phyloP scores from a whole-genome alignment of 2,329 filamentous ascomycete species.

The Colletotrichum chrysophilum region DNA sequence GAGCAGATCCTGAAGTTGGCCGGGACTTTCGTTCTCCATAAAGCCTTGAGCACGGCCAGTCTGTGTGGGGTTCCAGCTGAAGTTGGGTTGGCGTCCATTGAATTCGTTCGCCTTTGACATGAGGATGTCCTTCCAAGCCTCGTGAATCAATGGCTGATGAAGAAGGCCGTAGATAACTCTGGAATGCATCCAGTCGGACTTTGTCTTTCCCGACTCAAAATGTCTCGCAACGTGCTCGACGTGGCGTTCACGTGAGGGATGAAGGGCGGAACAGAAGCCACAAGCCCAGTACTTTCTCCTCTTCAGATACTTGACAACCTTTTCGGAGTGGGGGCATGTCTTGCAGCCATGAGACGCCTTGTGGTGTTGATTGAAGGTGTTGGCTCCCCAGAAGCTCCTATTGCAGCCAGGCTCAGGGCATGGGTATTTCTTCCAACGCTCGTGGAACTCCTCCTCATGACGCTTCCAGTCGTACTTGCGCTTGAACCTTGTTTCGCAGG shows the following conservation, averaged over 20 bases:
- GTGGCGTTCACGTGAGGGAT: conserved; percentile 68
- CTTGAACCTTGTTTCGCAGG: conserved; percentile 69
- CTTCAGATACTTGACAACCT: conserved; percentile 65
- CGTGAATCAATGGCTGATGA: conserved; percentile 67
- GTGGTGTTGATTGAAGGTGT: conserved; percentile 72
- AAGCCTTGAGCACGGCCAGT: conserved; percentile 63
- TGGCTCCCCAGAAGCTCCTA: conserved; percentile 71
- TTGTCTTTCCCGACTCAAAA: conserved; percentile 67
- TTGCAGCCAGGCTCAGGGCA: conserved; percentile 69
- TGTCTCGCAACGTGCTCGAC: conserved; percentile 73
- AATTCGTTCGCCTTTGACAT: conserved; percentile 60
- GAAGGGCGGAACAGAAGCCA: conserved; percentile 69
- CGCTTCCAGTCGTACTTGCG: conserved; percentile 74
- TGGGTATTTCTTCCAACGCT: conserved; percentile 71
- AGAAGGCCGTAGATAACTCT: conserved; percentile 71
- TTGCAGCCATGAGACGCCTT: conserved; percentile 69
- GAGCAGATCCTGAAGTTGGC: conserved; percentile 67
- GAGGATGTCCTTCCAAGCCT: conserved; percentile 65
- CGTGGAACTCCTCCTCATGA: conserved; percentile 73
- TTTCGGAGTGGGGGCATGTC: conserved; percentile 69
- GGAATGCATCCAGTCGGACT: conserved; percentile 72
- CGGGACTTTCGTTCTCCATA: conserved; percentile 66
- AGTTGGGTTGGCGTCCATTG: conserved; percentile 59
- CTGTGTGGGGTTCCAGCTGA: conserved; percentile 65
- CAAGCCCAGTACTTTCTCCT: conserved; percentile 73